Base-by-base conservation (phyloP, 345 rosid genomes). In the Erodium maritimum region DNA sequence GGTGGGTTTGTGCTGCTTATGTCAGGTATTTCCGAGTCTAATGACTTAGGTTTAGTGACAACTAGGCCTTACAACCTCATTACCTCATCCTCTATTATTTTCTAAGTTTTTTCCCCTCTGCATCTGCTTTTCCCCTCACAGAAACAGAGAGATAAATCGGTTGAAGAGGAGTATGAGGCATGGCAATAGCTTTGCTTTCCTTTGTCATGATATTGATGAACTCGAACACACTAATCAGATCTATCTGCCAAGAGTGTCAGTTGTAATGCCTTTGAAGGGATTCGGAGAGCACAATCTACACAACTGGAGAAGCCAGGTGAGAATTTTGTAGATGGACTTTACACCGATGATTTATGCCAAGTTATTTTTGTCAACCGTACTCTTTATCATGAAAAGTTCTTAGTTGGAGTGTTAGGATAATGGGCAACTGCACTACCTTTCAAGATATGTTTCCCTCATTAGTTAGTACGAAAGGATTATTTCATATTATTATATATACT, bases 291-390 rank as follows among this genome's bases (percentile, higher is more conserved):
- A 89, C 71, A 93, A 93, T 77, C 72, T 87, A 64, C 94, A 79
- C 70, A 93, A 93, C 6, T 93, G 99, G 99, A 89, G 80, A 73
- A 89, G 90, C 74, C 97, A 93, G 91, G 99, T 89, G 21, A 72
- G 77, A 45, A 25, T 55, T 60, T 66, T 50, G 37, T 64, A 54
- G 24, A 37, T 21, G 54, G 18, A 20, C 52, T 45, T 23, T 20
- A 4, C 21, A 21, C 14, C 17, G 14, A 42, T 42, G 48, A 10
- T 3, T 42, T 42, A 13, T 7, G 17, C 8, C 17, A 42, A 29
- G 37, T 29, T 29, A 29, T 29, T 29, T 29, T 42, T 11, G 12
- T 12, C 48, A 10, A 42, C 14, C 48, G 12, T 42, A 42, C 12
- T 42, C 48, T 42, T 42, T 11, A 29, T 42, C 17, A 42, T 42